A percentile compares a stretch with the other conserved stretches of the same genome.
These are phyloP conservation scores for Nothophoma quercina DNA, from an alignment of 2,329 filamentous ascomycete species.

Conservation along the genomic window DNA sequence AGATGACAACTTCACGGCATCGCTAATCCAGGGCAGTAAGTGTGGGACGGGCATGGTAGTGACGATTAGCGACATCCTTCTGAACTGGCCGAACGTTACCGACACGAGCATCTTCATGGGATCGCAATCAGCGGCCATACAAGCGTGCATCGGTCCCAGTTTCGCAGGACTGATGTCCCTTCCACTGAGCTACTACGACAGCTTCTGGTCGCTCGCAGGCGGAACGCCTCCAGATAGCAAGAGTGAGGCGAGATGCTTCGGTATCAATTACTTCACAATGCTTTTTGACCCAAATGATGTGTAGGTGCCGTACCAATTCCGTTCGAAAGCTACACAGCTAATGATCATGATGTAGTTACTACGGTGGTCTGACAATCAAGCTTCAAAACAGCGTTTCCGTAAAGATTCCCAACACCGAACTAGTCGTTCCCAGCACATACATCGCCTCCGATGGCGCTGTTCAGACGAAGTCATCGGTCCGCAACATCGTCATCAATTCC, in stretches of 20 bases:
- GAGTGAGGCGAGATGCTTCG: conserved; percentile 18
- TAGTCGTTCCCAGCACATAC: conserved; percentile 23
- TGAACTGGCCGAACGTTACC: conserved; percentile 46
- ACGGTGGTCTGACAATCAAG: conserved; percentile 27
- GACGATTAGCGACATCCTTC: conserved; percentile 38
- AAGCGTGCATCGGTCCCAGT: conserved; percentile 27
- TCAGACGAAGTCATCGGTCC: conserved; percentile 16
- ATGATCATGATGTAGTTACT: conserved; percentile 19
- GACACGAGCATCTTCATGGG: conserved; percentile 37
- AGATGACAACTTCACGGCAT: conserved; percentile 27
- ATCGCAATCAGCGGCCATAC: conserved; percentile 23
- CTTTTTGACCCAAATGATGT: conserved; percentile 25
- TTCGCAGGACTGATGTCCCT: conserved; percentile 26
- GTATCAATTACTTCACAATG: conserved; percentile 28
- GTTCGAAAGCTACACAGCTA: conserved; percentile 3
- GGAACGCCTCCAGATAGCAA: conserved; percentile 16
- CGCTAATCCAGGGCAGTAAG: conserved; percentile 8
- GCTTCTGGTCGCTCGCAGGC: conserved; percentile 21
- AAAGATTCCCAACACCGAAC: conserved; percentile 26
- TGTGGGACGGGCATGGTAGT: conserved; percentile 43
- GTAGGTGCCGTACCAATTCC: conserved; percentile 14
- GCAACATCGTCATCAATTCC: conserved; percentile 25
- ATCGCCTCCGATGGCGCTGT: conserved; percentile 20
- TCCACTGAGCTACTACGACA: conserved; percentile 21
- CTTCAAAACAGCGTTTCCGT: conserved; percentile 23